Percentiles rank a stretch among this genome's conserved stretches.
Evolutionary conservation across 2,329 filamentous ascomycete genomes (phyloP).

Genomic region (Cladophialophora psammophila): DNA sequence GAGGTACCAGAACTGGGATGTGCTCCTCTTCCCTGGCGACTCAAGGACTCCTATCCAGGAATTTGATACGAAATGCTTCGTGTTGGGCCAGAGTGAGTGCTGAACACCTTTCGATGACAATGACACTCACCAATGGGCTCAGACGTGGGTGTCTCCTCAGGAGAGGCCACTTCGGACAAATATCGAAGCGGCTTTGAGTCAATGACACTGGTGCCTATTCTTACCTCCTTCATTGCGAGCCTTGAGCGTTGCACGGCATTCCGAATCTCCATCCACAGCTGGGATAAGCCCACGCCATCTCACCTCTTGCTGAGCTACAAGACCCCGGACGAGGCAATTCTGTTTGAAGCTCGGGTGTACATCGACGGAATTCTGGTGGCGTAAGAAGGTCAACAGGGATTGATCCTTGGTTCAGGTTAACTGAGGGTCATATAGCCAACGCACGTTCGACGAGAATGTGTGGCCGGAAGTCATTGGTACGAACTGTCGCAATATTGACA

Average conservation of each 20-base stretch:
- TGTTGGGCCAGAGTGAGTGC: slow-evolving; percentile 60
- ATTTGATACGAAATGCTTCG: slow-evolving; percentile 80
- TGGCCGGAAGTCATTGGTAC: slow-evolving; percentile 55
- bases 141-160: slow-evolving; percentile 17
- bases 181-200: slow-evolving; percentile 34
- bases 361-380: slow-evolving; percentile 71
- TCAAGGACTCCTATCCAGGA: slow-evolving; percentile 77
- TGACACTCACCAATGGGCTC: not conserved
- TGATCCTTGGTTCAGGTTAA: slow-evolving; percentile 9
- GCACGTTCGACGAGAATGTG: slow-evolving; percentile 35
- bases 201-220: slow-evolving; percentile 62
- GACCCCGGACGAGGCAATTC: slow-evolving; percentile 63
- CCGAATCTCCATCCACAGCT: slow-evolving; percentile 77
- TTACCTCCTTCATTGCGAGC: slow-evolving; percentile 76
- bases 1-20: slow-evolving; percentile 87
- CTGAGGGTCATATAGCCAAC: slow-evolving; percentile 12
- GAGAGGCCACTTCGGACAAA: slow-evolving; percentile 9
- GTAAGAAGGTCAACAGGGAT: slow-evolving; percentile 53
- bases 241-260: slow-evolving; percentile 66
- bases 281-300: slow-evolving; percentile 69
- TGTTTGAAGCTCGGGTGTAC: slow-evolving; percentile 72
- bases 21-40: slow-evolving; percentile 76
- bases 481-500: not conserved
- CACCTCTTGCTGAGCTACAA: slow-evolving; percentile 64
- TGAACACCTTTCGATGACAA: slow-evolving; percentile 35